Evolutionary conservation across 257 asterid species (phyloP).

Genomic region (Capsicum baccatum): DNA sequence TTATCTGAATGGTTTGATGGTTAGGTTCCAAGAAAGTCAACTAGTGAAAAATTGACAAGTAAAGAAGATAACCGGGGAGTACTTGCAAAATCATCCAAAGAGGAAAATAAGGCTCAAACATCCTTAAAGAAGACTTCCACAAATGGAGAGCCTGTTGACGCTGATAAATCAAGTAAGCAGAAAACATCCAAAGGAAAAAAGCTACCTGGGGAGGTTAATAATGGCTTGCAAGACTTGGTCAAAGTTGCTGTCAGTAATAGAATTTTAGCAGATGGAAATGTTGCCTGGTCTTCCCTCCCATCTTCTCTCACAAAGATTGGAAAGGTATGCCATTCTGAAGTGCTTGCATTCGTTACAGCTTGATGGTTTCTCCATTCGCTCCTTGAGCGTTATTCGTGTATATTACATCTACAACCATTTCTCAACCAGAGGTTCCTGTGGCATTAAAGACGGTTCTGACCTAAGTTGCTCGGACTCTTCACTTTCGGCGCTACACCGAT

Average conservation of each 20-base stretch:
- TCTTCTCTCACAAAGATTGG: conserved; percentile 87
- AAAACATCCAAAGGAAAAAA: conserved; percentile 57
- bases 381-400: neutral
- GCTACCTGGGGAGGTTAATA: conserved; percentile 56
- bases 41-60: conserved; percentile 63
- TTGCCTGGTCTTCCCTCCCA: conserved; percentile 84
- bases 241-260: conserved; percentile 71
- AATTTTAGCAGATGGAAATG: conserved; percentile 69
- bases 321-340: conserved; percentile 55
- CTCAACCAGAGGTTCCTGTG: neutral
- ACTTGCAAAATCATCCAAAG: conserved; percentile 60
- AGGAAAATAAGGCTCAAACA: conserved; percentile 54
- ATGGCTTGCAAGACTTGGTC: conserved; percentile 73
- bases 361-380: conserved; percentile 26
- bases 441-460: neutral
- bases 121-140: conserved; percentile 53
- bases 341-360: conserved; percentile 13
- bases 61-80: conserved; percentile 60
- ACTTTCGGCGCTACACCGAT: no score
- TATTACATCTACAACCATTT: neutral
- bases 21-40: conserved; percentile 81
- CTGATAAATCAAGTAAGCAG: conserved; percentile 54
- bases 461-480: no score
- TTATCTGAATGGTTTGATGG: conserved; percentile 31
- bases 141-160: conserved; percentile 55